Evolutionary conservation across 2,329 filamentous ascomycete species (phyloP).

Genomic region (Epichloe festucae): DNA sequence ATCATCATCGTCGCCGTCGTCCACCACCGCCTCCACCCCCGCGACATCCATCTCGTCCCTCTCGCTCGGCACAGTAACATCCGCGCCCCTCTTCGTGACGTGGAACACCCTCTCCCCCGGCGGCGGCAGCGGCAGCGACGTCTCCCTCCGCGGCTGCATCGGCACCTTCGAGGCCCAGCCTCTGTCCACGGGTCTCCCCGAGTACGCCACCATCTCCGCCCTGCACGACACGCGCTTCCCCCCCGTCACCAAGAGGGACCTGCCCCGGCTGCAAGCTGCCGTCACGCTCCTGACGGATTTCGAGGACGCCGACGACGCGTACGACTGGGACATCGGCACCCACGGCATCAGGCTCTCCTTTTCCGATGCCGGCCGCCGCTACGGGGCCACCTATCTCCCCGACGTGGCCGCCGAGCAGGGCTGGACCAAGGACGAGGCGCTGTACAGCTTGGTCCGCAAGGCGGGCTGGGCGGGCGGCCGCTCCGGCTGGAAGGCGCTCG

Average conservation of each 20-base stretch:
- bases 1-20: conserved; percentile 28
- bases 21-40: conserved; percentile 32
- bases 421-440: conserved; percentile 86
- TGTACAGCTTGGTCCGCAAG: conserved; percentile 85
- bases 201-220: conserved; percentile 72
- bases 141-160: conserved; percentile 80
- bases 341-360: conserved; percentile 87
- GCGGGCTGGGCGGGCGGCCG: conserved; percentile 80
- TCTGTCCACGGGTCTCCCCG: conserved; percentile 58
- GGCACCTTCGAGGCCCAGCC: conserved; percentile 78
- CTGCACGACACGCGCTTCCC: conserved; percentile 53
- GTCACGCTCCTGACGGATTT: conserved; percentile 82
- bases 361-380: conserved; percentile 55
- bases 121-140: conserved; percentile 19
- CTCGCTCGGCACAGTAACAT: conserved; percentile 21
- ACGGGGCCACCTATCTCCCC: conserved; percentile 81
- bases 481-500: conserved; percentile 67
- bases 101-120: conserved; percentile 60
- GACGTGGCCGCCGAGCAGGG: conserved; percentile 87
- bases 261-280: conserved; percentile 46
- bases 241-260: conserved; percentile 40
- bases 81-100: conserved; percentile 79
- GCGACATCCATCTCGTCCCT: conserved; percentile 31
- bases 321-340: conserved; percentile 77
- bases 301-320: conserved; percentile 55